Base-by-base conservation (phyloP, 441 rosid species). In the Populus hybrid region DNA sequence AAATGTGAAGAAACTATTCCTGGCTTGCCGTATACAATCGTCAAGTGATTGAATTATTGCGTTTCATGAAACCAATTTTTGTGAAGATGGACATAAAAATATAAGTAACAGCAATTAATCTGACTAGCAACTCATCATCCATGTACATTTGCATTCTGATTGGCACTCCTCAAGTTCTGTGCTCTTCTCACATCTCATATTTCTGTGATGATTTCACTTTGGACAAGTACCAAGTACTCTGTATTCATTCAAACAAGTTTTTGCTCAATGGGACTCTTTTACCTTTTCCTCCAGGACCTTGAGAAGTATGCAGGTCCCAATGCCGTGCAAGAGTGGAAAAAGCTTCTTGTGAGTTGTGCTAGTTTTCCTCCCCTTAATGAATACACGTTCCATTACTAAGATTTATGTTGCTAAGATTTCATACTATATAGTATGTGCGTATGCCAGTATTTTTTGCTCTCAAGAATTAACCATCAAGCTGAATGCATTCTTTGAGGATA, bases 301-400 rank as follows among this genome's bases (percentile, higher is more conserved):
- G 89, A 89, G 87, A 86, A 80, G 84, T 90, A 92, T 84, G 99
- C 96, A 0, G 86, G 99, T 26, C 89, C 74, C 61, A 86, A 85
- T 80, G 95, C 99, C 6, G 93, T 89, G 76, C 85, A 84, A 61
- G 99, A 95, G 64, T 92, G 99, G 99, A 87, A 87, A 79, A 93
- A 89, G 83, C 98, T 93, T 82, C 91, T 95, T 78, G 99, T 90
- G 80, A 80, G 92, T 85, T 71, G 69, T 65, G 18, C 10, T 71
- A 6, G 38, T 14, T 76, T 30, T 63, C 67, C 34, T 46, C 73
- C 66, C 16, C 1, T 24, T n/a, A 26, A 42, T 70, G 50, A 26
- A 50, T 50, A 67, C n/a, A 18, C 6, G 61, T 6, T 54, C 61
- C n/a, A 1, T 54, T 54, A 54, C 61, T 54, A 54, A 50, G 57